phyloP scores from a whole-genome alignment of 352 stramenopile genomes.

The Pythium biforme region DNA sequence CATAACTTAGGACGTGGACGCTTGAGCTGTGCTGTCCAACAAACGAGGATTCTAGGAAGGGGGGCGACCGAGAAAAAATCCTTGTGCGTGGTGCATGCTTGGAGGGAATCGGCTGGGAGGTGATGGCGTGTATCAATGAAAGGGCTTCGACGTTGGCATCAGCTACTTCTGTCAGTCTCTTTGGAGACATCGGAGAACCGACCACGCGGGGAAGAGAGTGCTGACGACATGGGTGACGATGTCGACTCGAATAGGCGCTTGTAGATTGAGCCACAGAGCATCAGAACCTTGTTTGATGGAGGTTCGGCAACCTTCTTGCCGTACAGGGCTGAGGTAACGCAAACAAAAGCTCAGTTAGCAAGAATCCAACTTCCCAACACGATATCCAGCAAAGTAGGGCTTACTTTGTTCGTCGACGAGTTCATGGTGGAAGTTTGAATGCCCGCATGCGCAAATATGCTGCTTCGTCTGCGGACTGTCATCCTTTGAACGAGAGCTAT shows the following conservation, averaged over 20 bases:
- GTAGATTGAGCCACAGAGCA: conserved; percentile 74
- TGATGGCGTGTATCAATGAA: too few species aligned
- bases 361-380: not conserved
- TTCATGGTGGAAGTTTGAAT: conserved; percentile 76
- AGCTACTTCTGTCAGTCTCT: conserved; percentile 17
- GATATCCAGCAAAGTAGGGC: conserved; percentile 14
- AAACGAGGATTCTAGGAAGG: conserved; percentile 3
- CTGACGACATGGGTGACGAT: conserved; percentile 40
- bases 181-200: conserved; percentile 50
- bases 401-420: conserved; percentile 73
- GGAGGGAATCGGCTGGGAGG: too few species aligned
- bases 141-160: too few species aligned
- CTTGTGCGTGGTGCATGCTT: too few species aligned
- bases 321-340: conserved; percentile 45
- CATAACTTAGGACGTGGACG: conserved; percentile 17
- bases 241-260: conserved; percentile 65
- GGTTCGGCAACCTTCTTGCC: conserved; percentile 59
- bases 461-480: conserved; percentile 30
- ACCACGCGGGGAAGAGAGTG: conserved; percentile 48
- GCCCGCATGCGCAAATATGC: conserved; percentile 61
- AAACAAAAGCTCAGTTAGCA: not conserved
- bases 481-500: conserved; percentile 21
- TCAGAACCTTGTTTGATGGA: conserved; percentile 69
- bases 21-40: not conserved
- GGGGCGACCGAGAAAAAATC: not conserved